phyloP scores from a whole-genome alignment of 2,329 filamentous ascomycete genomes.

The Whalleya microplaca region DNA sequence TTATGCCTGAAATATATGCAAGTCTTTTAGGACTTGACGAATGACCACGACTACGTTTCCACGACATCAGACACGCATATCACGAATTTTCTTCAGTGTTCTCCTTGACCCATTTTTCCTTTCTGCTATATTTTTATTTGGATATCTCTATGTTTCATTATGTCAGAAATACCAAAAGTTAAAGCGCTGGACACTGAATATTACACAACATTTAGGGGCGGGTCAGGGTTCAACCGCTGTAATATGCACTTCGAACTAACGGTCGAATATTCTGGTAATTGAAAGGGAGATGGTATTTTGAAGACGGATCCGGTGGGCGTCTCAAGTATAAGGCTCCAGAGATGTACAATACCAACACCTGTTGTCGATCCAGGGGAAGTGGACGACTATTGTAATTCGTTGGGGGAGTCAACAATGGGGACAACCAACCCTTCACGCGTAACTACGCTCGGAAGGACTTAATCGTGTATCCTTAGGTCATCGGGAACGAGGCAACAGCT shows the following conservation, averaged over 20 bases:
- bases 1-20: conserved; percentile 25
- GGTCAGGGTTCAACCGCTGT: background rate
- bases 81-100: conserved; percentile 19
- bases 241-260: background rate
- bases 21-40: conserved; percentile 25
- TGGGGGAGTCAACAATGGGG: conserved; percentile 2
- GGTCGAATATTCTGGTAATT: background rate
- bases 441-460: conserved; percentile 14
- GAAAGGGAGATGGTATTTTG: background rate
- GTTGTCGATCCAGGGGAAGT: conserved; percentile 3
- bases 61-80: conserved; percentile 22
- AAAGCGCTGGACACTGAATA: background rate
- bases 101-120: conserved; percentile 9
- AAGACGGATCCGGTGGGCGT: conserved; percentile 1
- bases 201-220: background rate
- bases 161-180: background rate
- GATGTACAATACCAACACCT: conserved; percentile 23
- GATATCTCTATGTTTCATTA: conserved; percentile 15
- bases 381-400: conserved; percentile 6
- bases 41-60: conserved; percentile 22
- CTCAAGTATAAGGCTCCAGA: conserved; percentile 5
- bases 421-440: conserved; percentile 12
- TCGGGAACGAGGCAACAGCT: conserved; percentile 14
- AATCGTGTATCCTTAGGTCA: conserved; percentile 26
- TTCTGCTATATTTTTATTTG: conserved; percentile 13